Evolutionary conservation across 1,284 basidiomycete genomes (phyloP), one percentile per base, ranked within the genome.

Genomic region (Hymenochaete sp.): DNA sequence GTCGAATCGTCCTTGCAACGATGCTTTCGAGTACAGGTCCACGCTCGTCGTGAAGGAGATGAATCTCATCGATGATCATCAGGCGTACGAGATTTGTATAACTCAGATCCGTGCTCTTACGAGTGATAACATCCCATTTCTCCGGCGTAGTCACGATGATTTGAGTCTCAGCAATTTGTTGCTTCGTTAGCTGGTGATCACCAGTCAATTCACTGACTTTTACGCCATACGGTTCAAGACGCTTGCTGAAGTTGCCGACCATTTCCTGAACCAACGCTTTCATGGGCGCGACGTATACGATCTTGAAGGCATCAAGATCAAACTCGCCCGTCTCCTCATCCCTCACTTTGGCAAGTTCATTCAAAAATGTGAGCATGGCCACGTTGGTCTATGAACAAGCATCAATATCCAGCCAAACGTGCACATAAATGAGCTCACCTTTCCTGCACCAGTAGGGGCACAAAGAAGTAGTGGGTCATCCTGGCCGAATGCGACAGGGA

Each of bases 131-230:
- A 58, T 98, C 96, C 92, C 93, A 98, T 65, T 99, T 98, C 67
- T 99, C 96, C 0, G 96, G 96, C 0, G 96, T 98, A 0, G 95
- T 98, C 53, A 98, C 93, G 61, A 99, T 98, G 59, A 99, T 91
- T 62, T 98, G 95, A 0, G 96, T 98, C 62, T 96, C 91, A 3
- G 92, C 69, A 50, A 98, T 98, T 63, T 98, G 95, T 53, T 92
- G 83, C 65, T 98, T 99, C 49, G 95, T 98, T 75, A 98, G 85
- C 71, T 98, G 95, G 32, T 88, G 81, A 65, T 99, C 96, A 35
- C 96, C 96, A 0, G 96, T 99, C 44, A 99, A 73, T 62, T 99
- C 95, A 32, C 90, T 91, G 46, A 98, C 88, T 53, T 80, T 85
- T 65, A 98, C 77, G 40, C 86, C 90, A 58, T 82, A 95, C 1